Conservation (phyloP, 2,329 filamentous ascomycete species). For the Penicillium fuscoglaucum region DNA sequence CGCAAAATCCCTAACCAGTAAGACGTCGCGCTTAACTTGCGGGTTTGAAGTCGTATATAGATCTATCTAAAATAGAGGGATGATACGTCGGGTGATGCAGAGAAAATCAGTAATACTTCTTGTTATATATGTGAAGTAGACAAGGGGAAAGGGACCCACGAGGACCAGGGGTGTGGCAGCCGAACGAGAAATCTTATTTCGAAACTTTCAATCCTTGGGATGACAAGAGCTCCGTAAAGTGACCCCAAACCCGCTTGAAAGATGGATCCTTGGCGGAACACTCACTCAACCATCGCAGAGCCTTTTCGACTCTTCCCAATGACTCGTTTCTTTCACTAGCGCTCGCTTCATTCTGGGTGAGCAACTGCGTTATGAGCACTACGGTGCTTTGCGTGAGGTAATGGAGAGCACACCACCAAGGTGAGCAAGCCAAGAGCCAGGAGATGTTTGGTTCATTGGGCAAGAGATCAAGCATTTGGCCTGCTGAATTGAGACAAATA, state of each 20-base stretch:
- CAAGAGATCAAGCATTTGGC: conserved; percentile 35
- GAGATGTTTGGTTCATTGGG: conserved; percentile 36
- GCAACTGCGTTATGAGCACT: conserved; percentile 42
- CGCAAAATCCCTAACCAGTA: too few species aligned
- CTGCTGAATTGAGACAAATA: conserved; percentile 38
- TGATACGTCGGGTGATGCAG: neutral
- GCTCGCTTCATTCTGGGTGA: conserved; percentile 34
- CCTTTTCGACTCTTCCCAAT: conserved; percentile 36
- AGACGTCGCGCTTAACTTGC: neutral
- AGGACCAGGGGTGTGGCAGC: neutral
- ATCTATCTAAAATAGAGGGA: neutral
- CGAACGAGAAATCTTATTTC: neutral
- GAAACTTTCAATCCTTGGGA: conserved; percentile 20
- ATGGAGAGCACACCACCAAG: conserved; percentile 46
- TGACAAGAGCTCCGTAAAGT: conserved; percentile 31
- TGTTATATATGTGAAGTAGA: neutral
- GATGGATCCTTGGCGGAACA: conserved; percentile 36
- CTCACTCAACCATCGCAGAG: conserved; percentile 39
- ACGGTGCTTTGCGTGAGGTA: conserved; percentile 43
- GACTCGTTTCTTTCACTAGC: conserved; percentile 29
- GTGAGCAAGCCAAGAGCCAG: conserved; percentile 34
- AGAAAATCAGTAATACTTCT: neutral
- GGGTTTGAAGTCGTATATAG: neutral
- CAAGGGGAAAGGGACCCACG: neutral
- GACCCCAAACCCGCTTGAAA: conserved; percentile 36